Percentiles rank a stretch among this genome's conserved stretches.
Conservation (phyloP, 2,329 filamentous ascomycete genomes). For the Paecilomyces fulvus region DNA sequence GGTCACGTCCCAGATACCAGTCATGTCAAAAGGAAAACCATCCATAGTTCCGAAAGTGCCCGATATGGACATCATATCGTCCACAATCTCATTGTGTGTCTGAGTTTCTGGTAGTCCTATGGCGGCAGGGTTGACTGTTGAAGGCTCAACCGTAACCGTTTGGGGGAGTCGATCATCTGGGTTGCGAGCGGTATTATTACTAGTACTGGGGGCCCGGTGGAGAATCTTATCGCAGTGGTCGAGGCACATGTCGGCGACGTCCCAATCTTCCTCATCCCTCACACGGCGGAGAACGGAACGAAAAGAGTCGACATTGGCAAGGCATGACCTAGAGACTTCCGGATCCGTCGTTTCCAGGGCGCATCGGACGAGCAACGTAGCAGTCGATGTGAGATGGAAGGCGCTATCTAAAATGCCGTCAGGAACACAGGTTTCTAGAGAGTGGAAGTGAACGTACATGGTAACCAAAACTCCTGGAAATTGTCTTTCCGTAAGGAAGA, state of each 20-base stretch:
- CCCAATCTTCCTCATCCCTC: conserved; percentile 45
- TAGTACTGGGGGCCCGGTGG: conserved; percentile 31
- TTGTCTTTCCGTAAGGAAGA: conserved; percentile 38
- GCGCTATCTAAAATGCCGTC: conserved; percentile 33
- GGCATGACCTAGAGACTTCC: conserved; percentile 37
- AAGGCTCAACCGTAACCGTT: conserved; percentile 15
- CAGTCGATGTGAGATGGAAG: conserved; percentile 46
- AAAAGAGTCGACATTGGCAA: conserved; percentile 40
- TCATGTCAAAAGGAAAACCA: conserved; percentile 39
- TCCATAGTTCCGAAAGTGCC: conserved; percentile 39
- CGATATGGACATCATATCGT: conserved; percentile 40
- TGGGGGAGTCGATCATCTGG: conserved; percentile 7
- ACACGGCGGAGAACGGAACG: conserved; percentile 41
- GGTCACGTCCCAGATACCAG: conserved; percentile 38
- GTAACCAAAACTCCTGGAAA: conserved; percentile 47
- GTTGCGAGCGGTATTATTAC: conserved; percentile 4
- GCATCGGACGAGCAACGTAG: conserved; percentile 45
- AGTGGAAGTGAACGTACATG: conserved; percentile 26
- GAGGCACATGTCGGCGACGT: conserved; percentile 47
- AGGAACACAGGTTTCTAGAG: not conserved
- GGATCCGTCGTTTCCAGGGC: conserved; percentile 43
- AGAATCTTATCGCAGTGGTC: conserved; percentile 40
- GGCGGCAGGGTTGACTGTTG: conserved; percentile 29
- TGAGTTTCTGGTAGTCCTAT: conserved; percentile 35
- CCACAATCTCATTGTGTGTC: conserved; percentile 38